Evolutionary conservation across 177 flowering plant species (phyloP).

Genomic region (Telopea speciosissima): DNA sequence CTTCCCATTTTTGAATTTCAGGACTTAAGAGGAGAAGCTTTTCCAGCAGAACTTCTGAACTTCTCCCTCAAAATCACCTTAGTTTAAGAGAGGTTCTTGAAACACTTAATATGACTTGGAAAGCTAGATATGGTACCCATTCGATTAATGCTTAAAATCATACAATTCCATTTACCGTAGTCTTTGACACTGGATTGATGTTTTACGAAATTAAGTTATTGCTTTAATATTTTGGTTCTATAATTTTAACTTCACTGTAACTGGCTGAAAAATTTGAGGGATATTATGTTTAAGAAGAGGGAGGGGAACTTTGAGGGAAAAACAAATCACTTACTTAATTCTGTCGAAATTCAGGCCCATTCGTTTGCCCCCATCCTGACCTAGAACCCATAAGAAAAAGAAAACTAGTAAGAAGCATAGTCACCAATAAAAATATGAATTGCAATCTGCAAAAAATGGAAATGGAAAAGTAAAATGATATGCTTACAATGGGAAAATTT

Average conservation of each 20-base stretch:
- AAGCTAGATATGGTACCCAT: too few relatives aligned
- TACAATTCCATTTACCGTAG: neutral
- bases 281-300: neutral
- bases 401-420: neutral
- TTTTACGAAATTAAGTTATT: neutral
- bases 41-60: neutral
- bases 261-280: neutral
- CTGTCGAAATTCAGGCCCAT: constrained; percentile 93
- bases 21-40: neutral
- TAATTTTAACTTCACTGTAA: neutral
- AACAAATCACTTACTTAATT: constrained; percentile 60
- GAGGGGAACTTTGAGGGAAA: neutral
- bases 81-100: neutral
- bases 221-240: neutral
- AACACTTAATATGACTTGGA: neutral
- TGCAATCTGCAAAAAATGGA: neutral
- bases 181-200: neutral
- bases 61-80: neutral
- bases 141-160: too few relatives aligned
- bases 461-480: neutral
- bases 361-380: constrained; percentile 82
- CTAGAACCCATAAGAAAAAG: constrained; percentile 23
- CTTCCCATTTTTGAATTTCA: too few relatives aligned
- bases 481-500: neutral
- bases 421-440: neutral